Evolutionary conservation across 768 basidiomycete genomes (phyloP).

Genomic region (Russula earlei): DNA sequence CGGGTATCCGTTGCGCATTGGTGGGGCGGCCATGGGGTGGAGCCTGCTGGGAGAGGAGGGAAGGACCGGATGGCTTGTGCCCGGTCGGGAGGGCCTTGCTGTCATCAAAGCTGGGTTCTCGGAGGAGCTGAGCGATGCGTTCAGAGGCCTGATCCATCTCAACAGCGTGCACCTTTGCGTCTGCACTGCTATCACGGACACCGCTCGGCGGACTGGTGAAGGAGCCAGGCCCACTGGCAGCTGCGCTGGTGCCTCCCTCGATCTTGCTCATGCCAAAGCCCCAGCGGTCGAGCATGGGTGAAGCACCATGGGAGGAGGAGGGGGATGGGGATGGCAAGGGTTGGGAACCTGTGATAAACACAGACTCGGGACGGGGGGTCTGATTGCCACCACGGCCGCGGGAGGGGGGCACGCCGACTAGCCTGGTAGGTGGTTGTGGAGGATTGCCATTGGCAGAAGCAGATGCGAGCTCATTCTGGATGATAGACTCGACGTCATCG

Average conservation of each 20-base stretch:
- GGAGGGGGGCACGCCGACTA: slow-evolving; percentile 88
- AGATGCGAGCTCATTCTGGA: slow-evolving; percentile 66
- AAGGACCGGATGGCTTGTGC: slow-evolving; percentile 45
- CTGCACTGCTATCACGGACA: slow-evolving; percentile 8
- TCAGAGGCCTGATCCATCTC: slow-evolving; percentile 40
- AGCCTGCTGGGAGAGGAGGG: slow-evolving; percentile 65
- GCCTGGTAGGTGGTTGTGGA: slow-evolving; percentile 41
- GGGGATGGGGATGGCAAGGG: slow-evolving; percentile 87
- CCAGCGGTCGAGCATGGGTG: slow-evolving; percentile 72
- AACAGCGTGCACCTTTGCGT: slow-evolving; percentile 22
- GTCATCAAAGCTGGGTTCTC: slow-evolving; percentile 33
- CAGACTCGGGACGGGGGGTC: slow-evolving; percentile 75
- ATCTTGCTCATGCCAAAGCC: slow-evolving; percentile 92
- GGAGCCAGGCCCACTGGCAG: slow-evolving; percentile 29
- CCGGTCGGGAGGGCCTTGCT: slow-evolving; percentile 29
- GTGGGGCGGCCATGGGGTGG: slow-evolving; percentile 24
- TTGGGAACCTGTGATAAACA: slow-evolving; percentile 87
- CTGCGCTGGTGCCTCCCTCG: slow-evolving; percentile 34
- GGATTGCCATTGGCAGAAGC: slow-evolving; percentile 37
- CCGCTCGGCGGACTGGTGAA: slow-evolving; percentile 23
- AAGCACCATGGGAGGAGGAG: slow-evolving; percentile 55
- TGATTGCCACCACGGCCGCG: slow-evolving; percentile 95
- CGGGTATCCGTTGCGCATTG: slow-evolving; percentile 21
- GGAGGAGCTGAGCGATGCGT: slow-evolving; percentile 39
- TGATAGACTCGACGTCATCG: slow-evolving; percentile 92